phyloP scores from a whole-genome alignment of 805 yeast species.

The Ogataea parapolymorpha region DNA sequence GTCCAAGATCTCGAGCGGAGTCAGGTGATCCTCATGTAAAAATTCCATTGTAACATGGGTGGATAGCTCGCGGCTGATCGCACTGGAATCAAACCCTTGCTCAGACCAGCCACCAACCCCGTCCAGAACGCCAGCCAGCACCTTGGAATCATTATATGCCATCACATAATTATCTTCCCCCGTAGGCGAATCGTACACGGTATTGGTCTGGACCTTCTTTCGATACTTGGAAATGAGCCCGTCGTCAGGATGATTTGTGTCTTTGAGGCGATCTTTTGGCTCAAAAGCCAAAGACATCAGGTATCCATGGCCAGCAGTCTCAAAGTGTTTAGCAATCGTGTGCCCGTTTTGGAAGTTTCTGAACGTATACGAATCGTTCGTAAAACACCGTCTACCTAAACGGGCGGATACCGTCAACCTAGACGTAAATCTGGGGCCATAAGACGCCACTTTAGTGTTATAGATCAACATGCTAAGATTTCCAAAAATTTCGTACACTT shows the following conservation, averaged over 20 bases:
- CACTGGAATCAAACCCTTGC: slow-evolving; percentile 85
- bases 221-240: slow-evolving; percentile 28
- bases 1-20: slow-evolving; percentile 49
- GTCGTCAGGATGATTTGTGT: slow-evolving; percentile 36
- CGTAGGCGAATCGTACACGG: slow-evolving; percentile 48
- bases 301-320: slow-evolving; percentile 37
- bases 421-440: neutral
- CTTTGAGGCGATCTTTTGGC: slow-evolving; percentile 61
- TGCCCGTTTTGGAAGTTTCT: slow-evolving; percentile 29
- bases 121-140: slow-evolving; percentile 83
- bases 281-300: slow-evolving; percentile 67
- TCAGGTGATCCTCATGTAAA: slow-evolving; percentile 21
- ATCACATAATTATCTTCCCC: slow-evolving; percentile 78
- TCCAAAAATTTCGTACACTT: slow-evolving; percentile 4
- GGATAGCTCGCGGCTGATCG: slow-evolving; percentile 80
- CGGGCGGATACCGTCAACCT: neutral
- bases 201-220: slow-evolving; percentile 20
- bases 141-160: slow-evolving; percentile 39
- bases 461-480: slow-evolving; percentile 1
- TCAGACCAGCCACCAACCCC: slow-evolving; percentile 99
- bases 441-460: neutral
- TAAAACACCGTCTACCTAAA: slow-evolving; percentile 13
- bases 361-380: slow-evolving; percentile 26
- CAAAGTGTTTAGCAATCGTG: slow-evolving; percentile 24
- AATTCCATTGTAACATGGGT: slow-evolving; percentile 44